Conservation (phyloP, 768 basidiomycete species). For the Fomitopsis serialis region DNA sequence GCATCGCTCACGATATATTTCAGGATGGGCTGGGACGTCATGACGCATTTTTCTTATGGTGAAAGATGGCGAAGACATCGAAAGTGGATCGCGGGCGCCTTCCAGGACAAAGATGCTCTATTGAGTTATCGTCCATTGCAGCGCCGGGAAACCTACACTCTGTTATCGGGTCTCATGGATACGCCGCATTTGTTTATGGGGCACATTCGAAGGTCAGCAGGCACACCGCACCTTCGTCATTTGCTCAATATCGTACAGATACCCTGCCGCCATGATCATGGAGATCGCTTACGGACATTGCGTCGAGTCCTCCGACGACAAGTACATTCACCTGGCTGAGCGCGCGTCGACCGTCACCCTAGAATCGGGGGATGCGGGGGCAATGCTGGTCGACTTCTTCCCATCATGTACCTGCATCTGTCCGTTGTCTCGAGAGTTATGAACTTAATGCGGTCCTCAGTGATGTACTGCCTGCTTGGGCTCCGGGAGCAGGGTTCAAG, state of each 20-base stretch:
- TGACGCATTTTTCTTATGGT: constrained; percentile 16
- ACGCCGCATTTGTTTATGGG: constrained; percentile 9
- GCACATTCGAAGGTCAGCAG: constrained; percentile 12
- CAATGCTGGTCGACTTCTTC: constrained; percentile 15
- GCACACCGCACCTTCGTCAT: not conserved
- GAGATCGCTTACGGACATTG: constrained; percentile 11
- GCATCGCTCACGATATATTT: not conserved
- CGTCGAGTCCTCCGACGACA: constrained; percentile 9
- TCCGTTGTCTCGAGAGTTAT: not conserved
- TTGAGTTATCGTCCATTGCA: constrained; percentile 13
- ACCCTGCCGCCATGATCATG: not conserved
- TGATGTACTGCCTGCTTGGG: constrained; percentile 12
- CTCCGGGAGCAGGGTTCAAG: constrained; percentile 14
- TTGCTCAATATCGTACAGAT: not conserved
- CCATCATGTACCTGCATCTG: constrained; percentile 10
- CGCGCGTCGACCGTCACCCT: constrained; percentile 8
- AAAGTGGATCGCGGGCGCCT: constrained; percentile 15
- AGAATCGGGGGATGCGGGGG: constrained; percentile 8
- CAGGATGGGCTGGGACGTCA: constrained; percentile 19
- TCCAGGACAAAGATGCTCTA: constrained; percentile 9
- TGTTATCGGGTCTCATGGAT: constrained; percentile 8
- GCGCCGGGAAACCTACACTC: constrained; percentile 9
- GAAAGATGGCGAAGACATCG: constrained; percentile 19
- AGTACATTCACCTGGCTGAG: constrained; percentile 12
- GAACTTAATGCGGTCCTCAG: not conserved